phyloP scores from a whole-genome alignment of 805 yeast species.

The Tetrapisispora pingtungensis region DNA sequence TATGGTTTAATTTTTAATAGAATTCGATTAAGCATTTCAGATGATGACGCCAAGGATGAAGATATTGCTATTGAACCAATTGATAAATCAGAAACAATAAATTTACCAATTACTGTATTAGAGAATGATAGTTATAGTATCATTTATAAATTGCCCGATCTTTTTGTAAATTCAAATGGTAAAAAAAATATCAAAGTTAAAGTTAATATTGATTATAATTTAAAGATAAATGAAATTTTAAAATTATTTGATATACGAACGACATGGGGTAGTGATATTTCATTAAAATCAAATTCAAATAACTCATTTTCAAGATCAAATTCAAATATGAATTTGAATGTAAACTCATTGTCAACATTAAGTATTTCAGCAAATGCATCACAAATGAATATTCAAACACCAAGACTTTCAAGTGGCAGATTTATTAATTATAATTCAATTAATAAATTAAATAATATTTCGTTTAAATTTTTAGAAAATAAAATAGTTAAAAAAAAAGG shows the following conservation, averaged over 20 bases:
- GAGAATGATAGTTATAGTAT: constrained; percentile 22
- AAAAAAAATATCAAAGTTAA: constrained; percentile 7
- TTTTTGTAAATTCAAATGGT: constrained; percentile 5
- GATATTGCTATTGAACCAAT: constrained; percentile 14
- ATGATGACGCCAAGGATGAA: constrained; percentile 1
- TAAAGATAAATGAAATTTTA: constrained; percentile 7
- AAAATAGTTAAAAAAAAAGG: constrained; percentile 16
- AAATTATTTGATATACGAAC: constrained; percentile 16
- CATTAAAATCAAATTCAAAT: constrained; percentile 14
- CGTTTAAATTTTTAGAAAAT: constrained; percentile 20
- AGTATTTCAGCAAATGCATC: not conserved
- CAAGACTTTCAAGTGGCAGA: constrained; percentile 10
- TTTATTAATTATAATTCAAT: constrained; percentile 12
- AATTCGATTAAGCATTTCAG: constrained; percentile 8
- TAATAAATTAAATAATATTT: constrained; percentile 16
- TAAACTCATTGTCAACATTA: not conserved
- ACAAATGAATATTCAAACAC: constrained; percentile 6
- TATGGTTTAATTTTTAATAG: not conserved
- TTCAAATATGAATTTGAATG: not conserved
- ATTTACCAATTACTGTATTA: constrained; percentile 14
- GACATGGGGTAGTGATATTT: constrained; percentile 27
- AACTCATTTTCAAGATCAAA: not conserved
- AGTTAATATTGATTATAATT: constrained; percentile 11
- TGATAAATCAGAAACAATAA: constrained; percentile 7
- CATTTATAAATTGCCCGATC: constrained; percentile 19